These are phyloP conservation scores for Rhododendron mucronatum DNA, from an alignment of 148 eudicot species.

Conservation along the genomic window DNA sequence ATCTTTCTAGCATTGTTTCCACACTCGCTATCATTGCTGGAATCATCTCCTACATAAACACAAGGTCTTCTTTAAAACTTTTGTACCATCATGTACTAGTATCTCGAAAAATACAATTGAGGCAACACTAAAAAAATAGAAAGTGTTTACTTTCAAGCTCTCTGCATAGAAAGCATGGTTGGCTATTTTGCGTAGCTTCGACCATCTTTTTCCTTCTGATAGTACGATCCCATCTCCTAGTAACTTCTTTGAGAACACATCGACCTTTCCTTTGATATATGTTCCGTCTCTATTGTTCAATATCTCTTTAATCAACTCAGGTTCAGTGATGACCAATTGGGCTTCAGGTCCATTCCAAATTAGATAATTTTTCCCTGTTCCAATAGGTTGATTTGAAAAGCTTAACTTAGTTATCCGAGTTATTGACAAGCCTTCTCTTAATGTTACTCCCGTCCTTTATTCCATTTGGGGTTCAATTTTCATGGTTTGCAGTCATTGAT, in stretches of 20 bases:
- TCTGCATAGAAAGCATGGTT: background rate
- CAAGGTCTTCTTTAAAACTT: background rate
- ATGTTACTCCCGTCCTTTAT: background rate
- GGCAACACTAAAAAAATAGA: no score
- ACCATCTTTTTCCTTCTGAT: slow-evolving; percentile 19
- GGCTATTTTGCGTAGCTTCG: slow-evolving; percentile 4
- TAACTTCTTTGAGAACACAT: background rate
- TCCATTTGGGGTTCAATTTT: background rate
- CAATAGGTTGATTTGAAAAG: background rate
- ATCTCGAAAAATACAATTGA: no score
- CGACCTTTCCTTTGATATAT: background rate
- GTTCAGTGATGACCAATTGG: slow-evolving; percentile 14
- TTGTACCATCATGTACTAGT: no score
- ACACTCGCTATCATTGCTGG: slow-evolving; percentile 4
- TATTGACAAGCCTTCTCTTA: background rate
- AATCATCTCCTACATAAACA: background rate
- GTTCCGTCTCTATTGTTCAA: background rate
- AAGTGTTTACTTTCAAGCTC: no score
- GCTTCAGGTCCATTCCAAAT: slow-evolving; percentile 16
- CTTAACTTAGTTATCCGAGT: background rate
- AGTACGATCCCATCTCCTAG: slow-evolving; percentile 10
- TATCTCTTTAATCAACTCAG: slow-evolving; percentile 20
- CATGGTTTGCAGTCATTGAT: background rate
- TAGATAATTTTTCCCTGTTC: slow-evolving; percentile 13
- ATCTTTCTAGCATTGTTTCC: slow-evolving; percentile 9